These are phyloP conservation scores for Chaetomium sp. DNA, from an alignment of 2,329 filamentous ascomycete genomes.

Conservation along the genomic window DNA sequence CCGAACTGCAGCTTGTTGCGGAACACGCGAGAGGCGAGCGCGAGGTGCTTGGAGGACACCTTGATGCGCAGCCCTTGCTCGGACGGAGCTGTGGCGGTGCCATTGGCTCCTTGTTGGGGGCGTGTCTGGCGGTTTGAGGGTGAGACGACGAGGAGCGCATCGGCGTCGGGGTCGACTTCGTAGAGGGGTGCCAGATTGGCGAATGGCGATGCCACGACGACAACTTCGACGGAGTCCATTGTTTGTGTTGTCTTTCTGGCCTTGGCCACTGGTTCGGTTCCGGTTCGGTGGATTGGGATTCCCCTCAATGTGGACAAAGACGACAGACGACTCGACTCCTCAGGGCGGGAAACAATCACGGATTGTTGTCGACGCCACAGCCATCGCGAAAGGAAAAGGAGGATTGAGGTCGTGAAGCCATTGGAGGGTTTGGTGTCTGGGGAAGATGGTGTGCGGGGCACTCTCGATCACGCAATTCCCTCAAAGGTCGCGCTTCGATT, in stretches of 20 bases:
- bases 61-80: constrained; percentile 29
- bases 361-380: neutral
- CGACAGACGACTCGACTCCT: too few relatives aligned
- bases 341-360: too few relatives aligned
- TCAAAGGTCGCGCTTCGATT: neutral
- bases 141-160: constrained; percentile 29
- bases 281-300: too few relatives aligned
- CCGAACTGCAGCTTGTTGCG: constrained; percentile 23
- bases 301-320: too few relatives aligned
- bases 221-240: constrained; percentile 16
- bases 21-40: constrained; percentile 29
- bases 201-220: constrained; percentile 20
- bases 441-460: constrained; percentile 18
- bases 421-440: too few relatives aligned
- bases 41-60: constrained; percentile 32
- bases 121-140: constrained; percentile 11
- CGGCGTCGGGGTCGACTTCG: constrained; percentile 31
- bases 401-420: too few relatives aligned
- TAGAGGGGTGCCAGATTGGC: constrained; percentile 28
- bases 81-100: constrained; percentile 7
- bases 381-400: neutral
- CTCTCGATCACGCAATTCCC: constrained; percentile 19
- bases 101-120: constrained; percentile 1
- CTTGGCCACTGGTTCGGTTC: too few relatives aligned
- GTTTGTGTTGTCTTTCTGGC: neutral